Evolutionary conservation across 192 early-diverging fungal genomes (phyloP).

Genomic region (Coemansia javaensis): DNA sequence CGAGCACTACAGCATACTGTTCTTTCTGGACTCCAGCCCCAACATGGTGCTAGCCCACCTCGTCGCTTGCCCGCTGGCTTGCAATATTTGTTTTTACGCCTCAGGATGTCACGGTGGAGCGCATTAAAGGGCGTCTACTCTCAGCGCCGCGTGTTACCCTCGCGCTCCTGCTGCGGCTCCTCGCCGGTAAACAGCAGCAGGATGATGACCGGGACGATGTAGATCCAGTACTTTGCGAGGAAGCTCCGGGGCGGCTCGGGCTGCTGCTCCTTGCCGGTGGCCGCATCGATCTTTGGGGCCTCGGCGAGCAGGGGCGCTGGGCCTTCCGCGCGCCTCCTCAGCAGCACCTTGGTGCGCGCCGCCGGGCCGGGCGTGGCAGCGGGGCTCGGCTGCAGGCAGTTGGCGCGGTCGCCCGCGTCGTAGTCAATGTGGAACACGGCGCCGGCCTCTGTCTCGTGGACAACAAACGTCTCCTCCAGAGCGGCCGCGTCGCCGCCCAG

Average conservation of each 20-base stretch:
- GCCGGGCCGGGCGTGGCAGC: not conserved
- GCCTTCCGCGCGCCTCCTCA: conserved; percentile 16
- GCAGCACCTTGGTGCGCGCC: conserved; percentile 13
- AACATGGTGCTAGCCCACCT: too few species aligned
- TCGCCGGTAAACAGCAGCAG: conserved; percentile 44
- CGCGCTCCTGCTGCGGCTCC: conserved; percentile 37
- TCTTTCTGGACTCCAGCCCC: too few species aligned
- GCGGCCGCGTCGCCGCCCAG: conserved; percentile 11
- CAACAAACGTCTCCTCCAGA: conserved; percentile 42
- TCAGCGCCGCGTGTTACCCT: conserved; percentile 30
- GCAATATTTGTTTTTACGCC: too few species aligned
- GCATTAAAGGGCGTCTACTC: too few species aligned
- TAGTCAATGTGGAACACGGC: conserved; percentile 36
- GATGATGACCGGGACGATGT: conserved; percentile 50
- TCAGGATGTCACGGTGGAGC: too few species aligned
- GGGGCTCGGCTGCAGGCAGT: conserved; percentile 8
- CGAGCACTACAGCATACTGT: too few species aligned
- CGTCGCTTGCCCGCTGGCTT: too few species aligned
- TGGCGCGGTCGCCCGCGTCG: conserved; percentile 20
- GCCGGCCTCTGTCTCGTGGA: conserved; percentile 16
- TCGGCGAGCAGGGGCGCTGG: conserved; percentile 28
- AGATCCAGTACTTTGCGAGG: conserved; percentile 59
- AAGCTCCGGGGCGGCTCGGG: conserved; percentile 52
- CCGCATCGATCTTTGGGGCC: conserved; percentile 19
- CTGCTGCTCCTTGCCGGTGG: conserved; percentile 41